phyloP scores from a whole-genome alignment of 2,329 filamentous ascomycete genomes.

The Paecilomyces niveus region DNA sequence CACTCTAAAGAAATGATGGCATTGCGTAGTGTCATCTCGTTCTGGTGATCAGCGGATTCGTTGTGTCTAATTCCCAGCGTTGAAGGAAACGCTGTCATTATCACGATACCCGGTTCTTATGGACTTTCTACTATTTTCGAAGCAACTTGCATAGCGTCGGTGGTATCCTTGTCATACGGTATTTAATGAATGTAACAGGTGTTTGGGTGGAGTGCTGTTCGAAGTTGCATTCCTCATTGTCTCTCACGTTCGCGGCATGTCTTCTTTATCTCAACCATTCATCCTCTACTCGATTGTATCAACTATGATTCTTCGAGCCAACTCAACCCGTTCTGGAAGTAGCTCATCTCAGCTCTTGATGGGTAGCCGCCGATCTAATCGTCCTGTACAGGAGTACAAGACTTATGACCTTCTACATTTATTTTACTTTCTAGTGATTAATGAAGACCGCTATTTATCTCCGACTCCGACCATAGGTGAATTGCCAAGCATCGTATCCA shows the following conservation, averaged over 20 bases:
- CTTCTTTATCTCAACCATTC: neutral
- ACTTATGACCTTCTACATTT: neutral
- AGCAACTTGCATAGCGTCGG: conserved; percentile 34
- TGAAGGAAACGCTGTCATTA: conserved; percentile 1
- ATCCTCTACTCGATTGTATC: neutral
- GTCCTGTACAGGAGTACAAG: neutral
- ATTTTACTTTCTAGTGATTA: neutral
- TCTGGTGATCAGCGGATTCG: neutral
- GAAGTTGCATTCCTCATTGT: neutral
- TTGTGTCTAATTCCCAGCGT: neutral
- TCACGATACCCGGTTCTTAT: conserved; percentile 33
- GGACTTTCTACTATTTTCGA: conserved; percentile 17
- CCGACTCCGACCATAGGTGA: neutral
- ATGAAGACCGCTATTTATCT: neutral
- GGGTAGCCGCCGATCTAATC: neutral
- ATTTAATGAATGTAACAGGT: conserved; percentile 25
- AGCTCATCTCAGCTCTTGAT: neutral
- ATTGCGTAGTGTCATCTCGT: neutral
- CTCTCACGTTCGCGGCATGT: neutral
- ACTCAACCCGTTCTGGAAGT: neutral
- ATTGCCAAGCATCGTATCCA: neutral
- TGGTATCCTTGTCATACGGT: conserved; percentile 26
- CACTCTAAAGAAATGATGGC: neutral
- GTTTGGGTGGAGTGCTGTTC: conserved; percentile 18
- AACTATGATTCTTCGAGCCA: neutral